Conservation (phyloP, 2,329 filamentous ascomycete species). For the Fusarium aywerte region DNA sequence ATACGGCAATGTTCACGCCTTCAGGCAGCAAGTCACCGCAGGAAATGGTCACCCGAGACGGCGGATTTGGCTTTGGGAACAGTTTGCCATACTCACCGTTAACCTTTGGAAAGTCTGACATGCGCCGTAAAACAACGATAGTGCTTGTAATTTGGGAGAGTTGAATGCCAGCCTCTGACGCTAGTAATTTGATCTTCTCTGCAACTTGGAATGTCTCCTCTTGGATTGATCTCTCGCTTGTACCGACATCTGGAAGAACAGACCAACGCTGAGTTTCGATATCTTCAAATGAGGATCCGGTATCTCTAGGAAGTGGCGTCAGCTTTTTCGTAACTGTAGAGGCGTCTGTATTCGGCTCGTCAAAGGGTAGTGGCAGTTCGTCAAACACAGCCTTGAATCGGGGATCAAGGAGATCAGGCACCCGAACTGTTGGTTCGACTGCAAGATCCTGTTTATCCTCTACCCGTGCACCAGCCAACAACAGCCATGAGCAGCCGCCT, state of each 20-base stretch:
- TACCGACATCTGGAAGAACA: constrained; percentile 48
- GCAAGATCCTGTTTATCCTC: constrained; percentile 52
- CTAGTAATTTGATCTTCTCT: constrained; percentile 55
- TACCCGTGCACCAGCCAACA: constrained; percentile 67
- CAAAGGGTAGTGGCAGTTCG: constrained; percentile 39
- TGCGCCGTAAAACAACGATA: constrained; percentile 77
- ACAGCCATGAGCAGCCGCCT: constrained; percentile 81
- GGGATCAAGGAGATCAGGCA: constrained; percentile 74
- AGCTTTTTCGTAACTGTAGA: constrained; percentile 9
- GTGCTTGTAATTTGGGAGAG: constrained; percentile 62
- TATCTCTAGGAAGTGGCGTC: neutral
- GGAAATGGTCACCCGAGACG: constrained; percentile 84
- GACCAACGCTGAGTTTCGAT: constrained; percentile 53
- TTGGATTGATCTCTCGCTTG: constrained; percentile 52
- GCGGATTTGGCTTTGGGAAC: constrained; percentile 83
- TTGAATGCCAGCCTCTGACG: constrained; percentile 50
- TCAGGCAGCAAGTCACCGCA: constrained; percentile 74
- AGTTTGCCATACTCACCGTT: constrained; percentile 81
- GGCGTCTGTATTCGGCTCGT: constrained; percentile 5
- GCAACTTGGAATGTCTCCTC: constrained; percentile 62
- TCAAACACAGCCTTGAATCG: constrained; percentile 62
- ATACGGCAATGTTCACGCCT: constrained; percentile 69
- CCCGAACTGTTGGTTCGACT: constrained; percentile 54
- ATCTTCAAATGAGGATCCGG: constrained; percentile 30
- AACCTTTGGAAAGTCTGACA: constrained; percentile 80